phyloP scores from a whole-genome alignment of 257 asterid genomes.

The Eustoma russellianum region DNA sequence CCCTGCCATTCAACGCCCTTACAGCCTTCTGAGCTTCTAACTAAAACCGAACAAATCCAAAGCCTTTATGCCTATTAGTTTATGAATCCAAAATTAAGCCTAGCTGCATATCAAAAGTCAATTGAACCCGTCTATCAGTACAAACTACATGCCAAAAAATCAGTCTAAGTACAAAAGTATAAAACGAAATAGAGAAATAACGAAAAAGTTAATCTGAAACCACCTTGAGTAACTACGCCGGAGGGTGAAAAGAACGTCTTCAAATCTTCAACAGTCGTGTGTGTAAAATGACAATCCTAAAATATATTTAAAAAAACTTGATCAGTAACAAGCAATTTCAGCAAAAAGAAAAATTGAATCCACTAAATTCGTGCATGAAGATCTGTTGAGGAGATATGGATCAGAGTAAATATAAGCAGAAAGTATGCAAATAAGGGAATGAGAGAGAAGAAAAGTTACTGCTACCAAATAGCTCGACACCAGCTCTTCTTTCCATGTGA shows the following conservation, averaged over 20 bases:
- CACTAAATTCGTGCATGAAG: background rate
- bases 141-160: too few relatives aligned
- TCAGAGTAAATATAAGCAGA: background rate
- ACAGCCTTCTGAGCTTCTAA: conserved; percentile 55
- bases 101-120: conserved; percentile 23
- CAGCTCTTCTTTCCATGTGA: conserved; percentile 39
- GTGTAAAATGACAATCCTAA: conserved; percentile 72
- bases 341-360: background rate
- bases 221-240: conserved; percentile 53
- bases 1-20: conserved; percentile 61
- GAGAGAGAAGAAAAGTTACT: conserved; percentile 19
- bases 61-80: conserved; percentile 65
- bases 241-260: conserved; percentile 49
- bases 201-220: background rate
- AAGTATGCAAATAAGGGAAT: background rate
- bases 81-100: conserved; percentile 52
- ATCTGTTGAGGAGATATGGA: background rate
- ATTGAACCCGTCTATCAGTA: background rate
- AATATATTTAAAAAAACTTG: background rate
- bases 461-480: conserved; percentile 54
- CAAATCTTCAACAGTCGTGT: conserved; percentile 40
- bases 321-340: background rate
- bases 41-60: conserved; percentile 59
- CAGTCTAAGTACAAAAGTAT: too few relatives aligned
- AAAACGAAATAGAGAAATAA: too few relatives aligned